Conservation (phyloP, 257 asterid genomes). For the Nicotiana tabacum region DNA sequence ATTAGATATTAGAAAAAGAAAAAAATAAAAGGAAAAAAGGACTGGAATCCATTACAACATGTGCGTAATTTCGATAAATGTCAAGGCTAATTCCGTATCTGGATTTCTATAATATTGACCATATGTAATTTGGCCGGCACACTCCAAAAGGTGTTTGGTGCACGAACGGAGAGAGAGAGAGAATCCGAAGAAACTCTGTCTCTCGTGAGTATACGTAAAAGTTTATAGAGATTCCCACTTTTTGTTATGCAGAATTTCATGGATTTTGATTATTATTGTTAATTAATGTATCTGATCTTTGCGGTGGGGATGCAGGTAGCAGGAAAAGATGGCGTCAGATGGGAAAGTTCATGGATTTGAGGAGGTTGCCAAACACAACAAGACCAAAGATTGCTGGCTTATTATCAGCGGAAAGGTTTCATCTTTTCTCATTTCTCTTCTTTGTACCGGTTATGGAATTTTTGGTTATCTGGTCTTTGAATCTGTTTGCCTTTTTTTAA, state of each 20-base stretch:
- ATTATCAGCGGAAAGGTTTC: constrained; percentile 75
- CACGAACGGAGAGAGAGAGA: neutral
- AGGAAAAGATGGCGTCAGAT: constrained; percentile 54
- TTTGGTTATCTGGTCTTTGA: neutral
- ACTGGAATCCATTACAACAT: no score
- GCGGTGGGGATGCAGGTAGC: neutral
- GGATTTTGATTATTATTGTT: neutral
- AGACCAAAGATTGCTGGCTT: constrained; percentile 85
- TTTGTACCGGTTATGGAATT: neutral
- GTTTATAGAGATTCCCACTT: neutral
- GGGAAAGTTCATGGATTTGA: constrained; percentile 47
- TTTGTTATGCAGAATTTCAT: neutral
- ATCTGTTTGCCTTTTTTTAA: neutral
- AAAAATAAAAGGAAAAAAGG: no score
- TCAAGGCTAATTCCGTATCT: no score
- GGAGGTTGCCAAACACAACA: constrained; percentile 74
- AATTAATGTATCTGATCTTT: neutral
- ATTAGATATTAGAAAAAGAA: no score
- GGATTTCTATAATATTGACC: no score
- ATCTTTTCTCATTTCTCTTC: neutral
- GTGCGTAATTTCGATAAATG: no score
- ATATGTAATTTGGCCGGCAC: no score
- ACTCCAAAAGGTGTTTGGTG: neutral
- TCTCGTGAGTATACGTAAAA: neutral
- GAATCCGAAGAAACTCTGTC: neutral